Base-by-base conservation (phyloP, 2,329 filamentous ascomycete species). In the Podosphaera aphanis region DNA sequence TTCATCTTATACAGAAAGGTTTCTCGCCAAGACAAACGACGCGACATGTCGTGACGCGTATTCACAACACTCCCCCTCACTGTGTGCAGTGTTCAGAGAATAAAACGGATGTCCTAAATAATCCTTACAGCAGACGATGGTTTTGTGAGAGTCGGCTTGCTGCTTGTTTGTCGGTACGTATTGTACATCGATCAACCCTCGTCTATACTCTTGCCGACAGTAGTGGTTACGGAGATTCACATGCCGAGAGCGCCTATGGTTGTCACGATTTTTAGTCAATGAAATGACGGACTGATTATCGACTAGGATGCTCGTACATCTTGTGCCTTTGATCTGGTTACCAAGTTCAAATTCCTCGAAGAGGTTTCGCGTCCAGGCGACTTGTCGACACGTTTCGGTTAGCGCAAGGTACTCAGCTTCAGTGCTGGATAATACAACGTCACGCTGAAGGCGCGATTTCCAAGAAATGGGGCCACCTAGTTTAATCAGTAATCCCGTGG, bases 341-440 rank as follows among this genome's bases (percentile, higher is more conserved):
- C 18, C 19, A 6, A 43, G 21, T 33, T 21, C n/a, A 15, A 33
- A 2, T n/a, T 43, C 25, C 16, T 33, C 6, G n/a, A 43, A 23
- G 8, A 33, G 19, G n/a, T 43, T 33, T 8, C 21, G 11, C 7
- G 19, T 19, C 16, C 41, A 43, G 8, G 25, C 33, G 19, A 43
- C 7, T 19, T 33, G 27, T 20, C 25, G 4, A 25, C 41, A 43
- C 27, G 41, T 43, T 25, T 43, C 41, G 18, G n/a, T 33, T 15
- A 43, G 41, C 33, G 41, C 41, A n/a, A 43, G 40, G 25, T 43
- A 43, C 23, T 43, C 21, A 19, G 41, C 41, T 43, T 43, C 25
- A 31, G 25, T 43, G 29, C 25, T 43, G 2, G 41, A 43, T 13
- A 43, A n/a, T 18, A 43, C 41, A 5, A 43, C 41, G 8, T 5